Evolutionary conservation across 768 basidiomycete species (phyloP), one percentile per base, ranked within the genome.

Genomic region (Melanogaster broomeanus): DNA sequence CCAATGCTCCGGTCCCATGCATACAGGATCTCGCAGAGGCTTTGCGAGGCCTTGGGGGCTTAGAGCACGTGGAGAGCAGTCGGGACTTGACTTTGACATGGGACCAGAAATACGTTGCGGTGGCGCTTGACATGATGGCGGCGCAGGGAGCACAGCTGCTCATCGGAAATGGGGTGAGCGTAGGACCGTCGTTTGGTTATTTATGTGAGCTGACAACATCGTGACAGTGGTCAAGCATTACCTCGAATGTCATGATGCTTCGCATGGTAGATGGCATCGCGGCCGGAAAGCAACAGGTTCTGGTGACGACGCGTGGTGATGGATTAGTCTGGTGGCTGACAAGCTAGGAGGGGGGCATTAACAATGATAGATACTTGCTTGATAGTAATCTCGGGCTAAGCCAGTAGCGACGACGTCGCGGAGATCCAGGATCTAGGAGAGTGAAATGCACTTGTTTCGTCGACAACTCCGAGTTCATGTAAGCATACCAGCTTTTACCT

Each of bases 121-220:
- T 78, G 58, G 75, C 74, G 40, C 55, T 80, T 33, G 80, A 82
- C 53, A 82, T 82, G 77, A 62, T 73, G 11, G 68, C 80, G 35
- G 77, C 74, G 2, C 62, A 72, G 51, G 64, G 67, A 46, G 77
- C 77, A 6, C 76, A 79, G 48, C 68, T 74, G 22, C 76, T 82
- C 59, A 64, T 80, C 33, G 80, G 79, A 7, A 81, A 82, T 42
- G 80, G 80, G 61, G 77, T 77, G 50, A 59, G 77, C 63, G 6
- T n/a, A n/a, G n/a, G 8, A 41, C 12, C n/a, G 9, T 48, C 42
- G 3, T 8, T 28, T 19, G 4, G n/a, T 28, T 18, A 3, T n/a
- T 15, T 39, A 19, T 33, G 31, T 15, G 10, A 38, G 45, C 41
- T 55, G 39, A 56, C 49, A 10, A 19, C 13, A 19, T 41, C n/a